Conservation (phyloP, 2,329 filamentous ascomycete genomes). For the Penicillium sclerotiorum region DNA sequence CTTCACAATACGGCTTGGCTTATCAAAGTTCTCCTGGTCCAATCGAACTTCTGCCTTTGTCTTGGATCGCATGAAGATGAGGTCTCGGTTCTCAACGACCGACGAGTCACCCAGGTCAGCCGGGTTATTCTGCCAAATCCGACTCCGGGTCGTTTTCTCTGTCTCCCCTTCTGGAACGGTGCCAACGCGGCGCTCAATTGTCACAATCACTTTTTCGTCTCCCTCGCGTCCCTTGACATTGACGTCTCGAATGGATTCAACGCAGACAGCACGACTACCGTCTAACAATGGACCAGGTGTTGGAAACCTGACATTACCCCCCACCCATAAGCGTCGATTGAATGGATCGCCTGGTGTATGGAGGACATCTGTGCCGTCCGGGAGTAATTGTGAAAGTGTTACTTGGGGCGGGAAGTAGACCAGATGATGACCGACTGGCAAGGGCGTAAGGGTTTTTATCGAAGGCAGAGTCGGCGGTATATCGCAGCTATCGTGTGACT, state of each 20-base stretch:
- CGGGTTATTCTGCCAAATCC: constrained; percentile 49
- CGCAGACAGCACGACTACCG: constrained; percentile 44
- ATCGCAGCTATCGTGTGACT: constrained; percentile 22
- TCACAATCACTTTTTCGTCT: constrained; percentile 63
- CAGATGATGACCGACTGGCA: constrained; percentile 69
- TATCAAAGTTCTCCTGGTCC: constrained; percentile 28
- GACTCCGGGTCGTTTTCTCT: constrained; percentile 37
- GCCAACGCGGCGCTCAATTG: constrained; percentile 58
- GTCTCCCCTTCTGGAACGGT: constrained; percentile 40
- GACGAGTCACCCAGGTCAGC: constrained; percentile 46
- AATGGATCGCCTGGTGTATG: constrained; percentile 76
- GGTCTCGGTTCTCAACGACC: constrained; percentile 61
- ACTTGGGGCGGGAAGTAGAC: constrained; percentile 81
- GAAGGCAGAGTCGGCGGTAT: constrained; percentile 39
- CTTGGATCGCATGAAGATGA: constrained; percentile 65
- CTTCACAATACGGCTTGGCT: constrained; percentile 35
- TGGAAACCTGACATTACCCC: constrained; percentile 67
- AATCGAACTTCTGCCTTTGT: constrained; percentile 37
- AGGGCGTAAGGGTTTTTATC: constrained; percentile 27
- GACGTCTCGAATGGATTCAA: constrained; percentile 53
- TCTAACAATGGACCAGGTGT: constrained; percentile 33
- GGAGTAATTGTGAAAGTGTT: constrained; percentile 63
- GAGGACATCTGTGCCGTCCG: constrained; percentile 81
- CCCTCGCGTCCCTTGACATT: constrained; percentile 53
- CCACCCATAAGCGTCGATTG: constrained; percentile 83